Evolutionary conservation across 2,329 filamentous ascomycete genomes (phyloP).

Genomic region (Fusarium penzigii): DNA sequence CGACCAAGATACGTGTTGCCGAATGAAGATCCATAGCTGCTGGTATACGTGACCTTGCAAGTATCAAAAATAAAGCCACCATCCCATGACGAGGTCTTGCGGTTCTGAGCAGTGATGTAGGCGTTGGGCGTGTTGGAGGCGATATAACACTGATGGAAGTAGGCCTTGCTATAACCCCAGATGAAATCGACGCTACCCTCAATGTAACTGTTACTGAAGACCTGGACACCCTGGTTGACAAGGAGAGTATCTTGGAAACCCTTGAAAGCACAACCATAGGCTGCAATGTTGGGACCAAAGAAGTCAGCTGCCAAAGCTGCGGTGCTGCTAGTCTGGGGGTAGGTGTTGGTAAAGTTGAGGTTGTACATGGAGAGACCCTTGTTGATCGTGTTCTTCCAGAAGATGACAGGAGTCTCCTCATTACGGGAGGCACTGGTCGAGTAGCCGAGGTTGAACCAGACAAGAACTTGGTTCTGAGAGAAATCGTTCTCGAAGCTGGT

Average conservation of each 20-base stretch:
- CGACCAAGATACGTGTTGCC: slow-evolving; percentile 47
- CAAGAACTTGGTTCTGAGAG: slow-evolving; percentile 20
- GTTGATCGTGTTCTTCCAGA: slow-evolving; percentile 44
- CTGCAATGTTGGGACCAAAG: slow-evolving; percentile 31
- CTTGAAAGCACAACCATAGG: slow-evolving; percentile 45
- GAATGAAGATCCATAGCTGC: slow-evolving; percentile 27
- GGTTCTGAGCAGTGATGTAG: slow-evolving; percentile 36
- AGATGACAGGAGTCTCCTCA: slow-evolving; percentile 46
- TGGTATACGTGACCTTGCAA: slow-evolving; percentile 30
- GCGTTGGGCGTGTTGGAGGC: slow-evolving; percentile 35
- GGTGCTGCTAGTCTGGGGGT: slow-evolving; percentile 44
- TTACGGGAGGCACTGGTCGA: slow-evolving; percentile 40
- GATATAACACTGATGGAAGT: slow-evolving; percentile 40
- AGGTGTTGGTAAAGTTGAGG: slow-evolving; percentile 52
- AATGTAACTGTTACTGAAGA: slow-evolving; percentile 44
- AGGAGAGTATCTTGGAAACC: slow-evolving; percentile 53
- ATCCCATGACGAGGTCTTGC: slow-evolving; percentile 28
- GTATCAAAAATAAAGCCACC: slow-evolving; percentile 37
- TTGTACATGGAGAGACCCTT: slow-evolving; percentile 60
- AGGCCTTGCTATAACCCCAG: slow-evolving; percentile 36
- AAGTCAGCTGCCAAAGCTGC: slow-evolving; percentile 41
- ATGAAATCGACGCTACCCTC: slow-evolving; percentile 27
- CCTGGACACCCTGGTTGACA: slow-evolving; percentile 47
- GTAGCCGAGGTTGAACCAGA: slow-evolving; percentile 22
- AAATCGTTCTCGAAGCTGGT: slow-evolving; percentile 24